These are phyloP conservation scores for Calonectria henricotiae DNA, from an alignment of 2,329 filamentous ascomycete species.

Conservation along the genomic window DNA sequence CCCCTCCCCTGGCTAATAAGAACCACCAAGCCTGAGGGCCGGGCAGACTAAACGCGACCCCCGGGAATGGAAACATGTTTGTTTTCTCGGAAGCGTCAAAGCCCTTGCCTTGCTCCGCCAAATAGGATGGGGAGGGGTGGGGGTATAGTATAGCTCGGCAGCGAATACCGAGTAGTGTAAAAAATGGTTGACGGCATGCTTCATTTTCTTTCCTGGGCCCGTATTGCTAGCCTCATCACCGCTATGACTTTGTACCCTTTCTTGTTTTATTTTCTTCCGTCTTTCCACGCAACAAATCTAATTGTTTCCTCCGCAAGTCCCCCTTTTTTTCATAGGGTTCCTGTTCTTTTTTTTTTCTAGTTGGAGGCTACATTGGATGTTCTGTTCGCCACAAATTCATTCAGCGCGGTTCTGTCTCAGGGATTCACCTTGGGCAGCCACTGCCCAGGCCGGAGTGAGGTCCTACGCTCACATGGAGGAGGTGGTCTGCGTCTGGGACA, in stretches of 20 bases:
- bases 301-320: no score
- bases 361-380: not conserved
- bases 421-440: slow-evolving; percentile 11
- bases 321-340: no score
- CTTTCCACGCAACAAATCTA: not conserved
- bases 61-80: slow-evolving; percentile 19
- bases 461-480: not conserved
- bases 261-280: not conserved
- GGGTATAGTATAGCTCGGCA: not conserved
- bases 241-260: slow-evolving; percentile 18
- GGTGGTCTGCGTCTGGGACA: not conserved
- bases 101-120: not conserved
- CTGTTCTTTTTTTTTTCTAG: no score
- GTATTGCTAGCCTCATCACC: slow-evolving; percentile 1
- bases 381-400: slow-evolving; percentile 5
- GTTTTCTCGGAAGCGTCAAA: slow-evolving; percentile 13
- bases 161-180: not conserved
- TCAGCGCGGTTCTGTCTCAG: not conserved
- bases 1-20: slow-evolving; percentile 23
- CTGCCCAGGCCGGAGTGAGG: slow-evolving; percentile 1
- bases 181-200: not conserved
- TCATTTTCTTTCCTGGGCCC: not conserved
- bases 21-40: not conserved
- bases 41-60: not conserved
- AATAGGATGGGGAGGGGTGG: no score